phyloP scores from a whole-genome alignment of 306 rosid species.

The Cucumis sativus region Cucumber_9930_V3 NC_026656.2:21654001-21654500 shows the following conservation, averaged over 20 bases:
- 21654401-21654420: constrained; percentile 42
- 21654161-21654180: not conserved
- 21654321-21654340: constrained; percentile 19
- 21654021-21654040: not conserved
- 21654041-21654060: not conserved
- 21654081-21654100: constrained; percentile 10
- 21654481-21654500: constrained; percentile 93
- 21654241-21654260: constrained; percentile 22
- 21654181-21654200: constrained; percentile 3
- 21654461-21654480: constrained; percentile 39
- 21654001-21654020: constrained; percentile 72
- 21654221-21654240: constrained; percentile 10
- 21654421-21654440: constrained; percentile 62
- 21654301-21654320: constrained; percentile 20
- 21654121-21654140: not conserved
- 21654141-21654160: constrained; percentile 1
- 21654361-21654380: constrained; percentile 21
- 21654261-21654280: constrained; percentile 16
- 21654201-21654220: constrained; percentile 1
- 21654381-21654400: constrained; percentile 19
- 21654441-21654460: constrained; percentile 19
- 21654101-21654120: constrained; percentile 21
- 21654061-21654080: not conserved
- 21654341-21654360: constrained; percentile 15
- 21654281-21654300: constrained; percentile 11